Base-by-base conservation (phyloP, 2,329 filamentous ascomycete genomes). In the Penicillium sp. region DNA sequence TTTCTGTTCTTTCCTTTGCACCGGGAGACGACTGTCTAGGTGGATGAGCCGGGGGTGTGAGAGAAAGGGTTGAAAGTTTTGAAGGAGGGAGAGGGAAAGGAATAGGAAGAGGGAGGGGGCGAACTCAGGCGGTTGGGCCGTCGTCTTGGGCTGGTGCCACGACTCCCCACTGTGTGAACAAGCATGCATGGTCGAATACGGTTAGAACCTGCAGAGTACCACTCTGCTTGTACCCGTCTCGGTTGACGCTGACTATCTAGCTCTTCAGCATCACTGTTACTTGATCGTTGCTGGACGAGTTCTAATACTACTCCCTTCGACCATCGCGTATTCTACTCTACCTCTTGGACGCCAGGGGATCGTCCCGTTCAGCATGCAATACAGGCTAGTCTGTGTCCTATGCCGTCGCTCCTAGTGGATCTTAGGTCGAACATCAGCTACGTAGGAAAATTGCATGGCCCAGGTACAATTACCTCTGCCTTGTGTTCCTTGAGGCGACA, bases 121-220 rank as follows among this genome's bases (percentile, higher is more conserved):
- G 57, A 65, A 66, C 65, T 65, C 66, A 66, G 68, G 65, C 57
- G 65, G 66, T 71, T 71, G 70, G 70, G 70, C 70, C 62, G 67
- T 57, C 43, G 41, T 65, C 58, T 60, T 70, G 66, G 67, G 69
- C 67, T 70, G 72, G 72, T 72, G 72, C 72, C 71, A 74, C 72
- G 71, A 73, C 67, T 63, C 67, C 68, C 70, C 65, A 66, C 66
- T 49, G 43, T 50, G 56, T 62, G 55, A 59, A 58, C 39, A 64
- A 65, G 63, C 62, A 64, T 64, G 65, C 65, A 67, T 51, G 59
- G 52, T 60, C 64, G 45, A 66, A 67, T 64, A 58, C 49, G 66
- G 65, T 67, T 66, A 64, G 62, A 49, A 28, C 18, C 26, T 24
- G 26, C 42, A 45, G 49, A 42, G 44, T 43, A 45, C 24, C 41